These are phyloP conservation scores for Gaertneriomyces sp. DNA, from an alignment of 192 early-diverging fungal species.

Conservation along the genomic window DNA sequence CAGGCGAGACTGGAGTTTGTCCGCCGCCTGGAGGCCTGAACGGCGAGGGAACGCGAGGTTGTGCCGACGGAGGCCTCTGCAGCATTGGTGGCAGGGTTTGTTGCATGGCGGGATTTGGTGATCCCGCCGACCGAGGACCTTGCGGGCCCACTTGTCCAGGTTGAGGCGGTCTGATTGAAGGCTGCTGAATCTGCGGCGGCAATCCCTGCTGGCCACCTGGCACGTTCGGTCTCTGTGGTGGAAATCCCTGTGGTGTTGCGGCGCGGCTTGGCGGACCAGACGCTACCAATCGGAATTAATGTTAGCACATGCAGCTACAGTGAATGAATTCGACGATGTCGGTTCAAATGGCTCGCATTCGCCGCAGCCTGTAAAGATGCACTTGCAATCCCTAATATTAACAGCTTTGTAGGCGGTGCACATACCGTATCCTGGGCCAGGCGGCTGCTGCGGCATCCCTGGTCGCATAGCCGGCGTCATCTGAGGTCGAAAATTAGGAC, in stretches of 20 bases:
- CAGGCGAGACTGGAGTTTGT: not conserved
- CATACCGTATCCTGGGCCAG: not conserved
- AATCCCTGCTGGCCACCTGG: not conserved
- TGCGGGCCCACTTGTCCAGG: not conserved
- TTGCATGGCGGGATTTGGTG: slow-evolving; percentile 12
- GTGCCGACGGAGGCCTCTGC: not conserved
- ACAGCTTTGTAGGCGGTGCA: not conserved
- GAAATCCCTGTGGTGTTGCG: slow-evolving; percentile 1
- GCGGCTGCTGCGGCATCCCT: not conserved
- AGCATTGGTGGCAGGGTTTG: not conserved
- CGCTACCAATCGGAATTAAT: too few species aligned
- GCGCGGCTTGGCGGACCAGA: not conserved
- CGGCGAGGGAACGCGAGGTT: slow-evolving; percentile 5
- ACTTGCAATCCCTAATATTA: not conserved
- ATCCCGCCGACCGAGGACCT: not conserved
- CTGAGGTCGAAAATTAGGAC: not conserved
- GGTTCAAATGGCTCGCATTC: not conserved
- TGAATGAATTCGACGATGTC: not conserved
- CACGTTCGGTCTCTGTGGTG: not conserved
- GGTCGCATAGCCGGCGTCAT: not conserved
- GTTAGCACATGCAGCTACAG: too few species aligned
- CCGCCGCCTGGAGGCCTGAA: slow-evolving; percentile 3
- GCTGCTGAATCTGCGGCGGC: slow-evolving; percentile 3
- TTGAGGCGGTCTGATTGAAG: not conserved
- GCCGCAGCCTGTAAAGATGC: not conserved